phyloP scores from a whole-genome alignment of 1,284 basidiomycete species.

The Lentinula novae-zelandiae region DNA sequence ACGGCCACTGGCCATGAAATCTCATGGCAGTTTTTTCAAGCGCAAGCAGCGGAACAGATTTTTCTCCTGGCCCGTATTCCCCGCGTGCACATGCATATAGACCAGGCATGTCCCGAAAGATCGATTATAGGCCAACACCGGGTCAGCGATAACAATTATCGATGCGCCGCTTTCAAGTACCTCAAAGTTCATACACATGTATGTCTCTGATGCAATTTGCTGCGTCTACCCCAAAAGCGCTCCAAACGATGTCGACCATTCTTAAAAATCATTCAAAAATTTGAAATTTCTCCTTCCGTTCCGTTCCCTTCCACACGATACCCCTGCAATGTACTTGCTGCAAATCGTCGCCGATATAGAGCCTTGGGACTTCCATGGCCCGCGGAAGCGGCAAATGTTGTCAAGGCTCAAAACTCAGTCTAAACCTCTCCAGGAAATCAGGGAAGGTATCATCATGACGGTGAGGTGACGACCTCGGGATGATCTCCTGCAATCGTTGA shows the following conservation, averaged over 20 bases:
- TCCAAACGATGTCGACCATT: not conserved
- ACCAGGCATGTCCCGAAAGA: not conserved
- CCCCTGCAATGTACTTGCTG: not conserved
- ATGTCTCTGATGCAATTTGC: not conserved
- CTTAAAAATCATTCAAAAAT: not conserved
- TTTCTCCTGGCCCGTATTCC: not conserved
- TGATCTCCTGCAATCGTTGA: not conserved
- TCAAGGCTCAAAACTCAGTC: constrained; percentile 6
- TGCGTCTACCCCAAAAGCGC: not conserved
- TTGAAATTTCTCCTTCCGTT: not conserved
- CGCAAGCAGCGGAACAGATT: not conserved
- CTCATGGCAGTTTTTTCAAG: not conserved
- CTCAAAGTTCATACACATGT: not conserved
- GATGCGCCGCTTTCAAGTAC: not conserved
- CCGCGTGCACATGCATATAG: not conserved
- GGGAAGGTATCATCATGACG: not conserved
- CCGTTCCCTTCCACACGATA: not conserved
- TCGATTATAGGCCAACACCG: not conserved
- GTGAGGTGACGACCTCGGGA: not conserved
- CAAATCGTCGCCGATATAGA: not conserved
- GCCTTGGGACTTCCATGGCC: not conserved
- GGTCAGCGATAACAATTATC: not conserved
- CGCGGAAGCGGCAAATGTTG: constrained; percentile 5
- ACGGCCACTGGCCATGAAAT: not conserved
- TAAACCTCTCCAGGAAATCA: constrained; percentile 8